Percentiles rank a stretch among this genome's conserved stretches.
Conservation (phyloP, 768 basidiomycete species). For the Phaffia tasmanica region DNA sequence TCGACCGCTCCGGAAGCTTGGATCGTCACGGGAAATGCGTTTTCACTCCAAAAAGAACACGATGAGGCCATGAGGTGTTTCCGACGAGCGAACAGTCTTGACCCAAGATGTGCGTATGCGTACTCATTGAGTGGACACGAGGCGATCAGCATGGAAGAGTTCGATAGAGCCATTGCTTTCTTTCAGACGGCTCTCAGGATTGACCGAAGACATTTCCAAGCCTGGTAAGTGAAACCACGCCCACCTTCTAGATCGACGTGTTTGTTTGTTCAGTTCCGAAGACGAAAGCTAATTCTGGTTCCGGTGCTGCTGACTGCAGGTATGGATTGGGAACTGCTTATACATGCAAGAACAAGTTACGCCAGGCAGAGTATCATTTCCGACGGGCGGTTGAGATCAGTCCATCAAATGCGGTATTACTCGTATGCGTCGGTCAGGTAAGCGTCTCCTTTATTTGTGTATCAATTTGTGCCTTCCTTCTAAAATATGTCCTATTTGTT, state of each 20-base stretch:
- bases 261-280: not conserved
- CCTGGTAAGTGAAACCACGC: slow-evolving; percentile 51
- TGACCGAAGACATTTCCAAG: slow-evolving; percentile 90
- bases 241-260: too few relatives aligned
- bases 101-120: slow-evolving; percentile 84
- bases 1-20: slow-evolving; percentile 78
- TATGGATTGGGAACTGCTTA: slow-evolving; percentile 98
- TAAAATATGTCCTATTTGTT: slow-evolving; percentile 2
- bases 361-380: slow-evolving; percentile 93
- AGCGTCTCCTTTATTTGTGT: slow-evolving; percentile 37
- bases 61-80: slow-evolving; percentile 89
- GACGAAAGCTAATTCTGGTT: not conserved
- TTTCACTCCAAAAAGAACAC: slow-evolving; percentile 88
- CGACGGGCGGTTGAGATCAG: slow-evolving; percentile 84
- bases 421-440: slow-evolving; percentile 94
- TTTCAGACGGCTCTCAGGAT: slow-evolving; percentile 85
- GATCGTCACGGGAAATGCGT: slow-evolving; percentile 94
- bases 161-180: slow-evolving; percentile 79
- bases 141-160: slow-evolving; percentile 79
- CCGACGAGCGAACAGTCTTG: slow-evolving; percentile 75
- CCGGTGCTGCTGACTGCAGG: slow-evolving; percentile 44
- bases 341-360: slow-evolving; percentile 81
- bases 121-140: slow-evolving; percentile 96
- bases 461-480: not conserved
- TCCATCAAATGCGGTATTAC: slow-evolving; percentile 84